Conservation (phyloP, 2,329 filamentous ascomycete genomes). For the Verticillium nubilum region DNA sequence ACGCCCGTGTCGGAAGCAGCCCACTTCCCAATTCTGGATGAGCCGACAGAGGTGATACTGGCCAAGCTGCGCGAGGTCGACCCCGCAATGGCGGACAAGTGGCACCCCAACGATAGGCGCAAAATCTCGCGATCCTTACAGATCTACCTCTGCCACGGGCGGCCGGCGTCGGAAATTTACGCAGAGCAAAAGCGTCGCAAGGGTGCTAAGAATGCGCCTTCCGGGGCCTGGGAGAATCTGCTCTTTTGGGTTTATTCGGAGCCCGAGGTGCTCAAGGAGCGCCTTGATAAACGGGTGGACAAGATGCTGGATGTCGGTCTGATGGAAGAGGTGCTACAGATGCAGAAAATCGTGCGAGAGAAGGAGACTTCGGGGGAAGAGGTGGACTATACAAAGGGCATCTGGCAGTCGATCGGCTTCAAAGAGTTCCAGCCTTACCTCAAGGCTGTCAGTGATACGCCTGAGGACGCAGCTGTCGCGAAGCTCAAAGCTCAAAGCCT, state of each 20-base stretch:
- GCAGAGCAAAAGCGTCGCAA: constrained; percentile 60
- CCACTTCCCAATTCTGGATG: constrained; percentile 64
- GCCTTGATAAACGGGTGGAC: constrained; percentile 74
- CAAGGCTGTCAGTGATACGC: constrained; percentile 30
- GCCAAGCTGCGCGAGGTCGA: constrained; percentile 73
- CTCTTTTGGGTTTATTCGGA: constrained; percentile 86
- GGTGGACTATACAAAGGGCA: constrained; percentile 73
- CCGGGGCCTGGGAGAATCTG: constrained; percentile 46
- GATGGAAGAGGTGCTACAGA: constrained; percentile 40
- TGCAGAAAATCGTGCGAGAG: constrained; percentile 33
- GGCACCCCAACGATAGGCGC: constrained; percentile 89
- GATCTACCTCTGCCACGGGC: constrained; percentile 81
- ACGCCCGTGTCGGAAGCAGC: constrained; percentile 25
- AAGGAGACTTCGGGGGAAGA: constrained; percentile 36
- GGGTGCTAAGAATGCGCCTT: constrained; percentile 11
- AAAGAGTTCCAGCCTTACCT: constrained; percentile 82
- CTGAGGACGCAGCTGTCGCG: constrained; percentile 34
- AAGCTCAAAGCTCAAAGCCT: constrained; percentile 55
- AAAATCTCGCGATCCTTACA: constrained; percentile 88
- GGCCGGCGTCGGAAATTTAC: constrained; percentile 80
- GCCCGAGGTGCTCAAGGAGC: constrained; percentile 57
- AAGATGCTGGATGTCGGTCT: constrained; percentile 67
- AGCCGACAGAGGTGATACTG: constrained; percentile 65
- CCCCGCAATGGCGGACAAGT: constrained; percentile 80
- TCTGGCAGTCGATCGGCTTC: constrained; percentile 96